phyloP scores from a whole-genome alignment of 2,329 filamentous ascomycete genomes.

The Paecilomyces dactylethromorphus region DNA sequence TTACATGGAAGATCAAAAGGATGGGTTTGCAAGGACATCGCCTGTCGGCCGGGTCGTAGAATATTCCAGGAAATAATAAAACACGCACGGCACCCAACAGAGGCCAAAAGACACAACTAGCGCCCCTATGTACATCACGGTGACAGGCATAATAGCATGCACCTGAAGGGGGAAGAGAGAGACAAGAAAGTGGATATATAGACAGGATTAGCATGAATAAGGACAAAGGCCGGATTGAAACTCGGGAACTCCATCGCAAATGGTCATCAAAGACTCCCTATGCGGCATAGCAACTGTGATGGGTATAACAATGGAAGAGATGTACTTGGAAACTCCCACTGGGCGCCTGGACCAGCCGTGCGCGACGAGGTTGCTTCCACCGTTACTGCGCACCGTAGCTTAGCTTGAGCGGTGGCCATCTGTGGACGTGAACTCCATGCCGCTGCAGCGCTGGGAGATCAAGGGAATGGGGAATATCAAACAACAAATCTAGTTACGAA shows the following conservation, averaged over 20 bases:
- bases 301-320: not conserved
- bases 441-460: not conserved
- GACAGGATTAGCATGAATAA: not conserved
- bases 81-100: not conserved
- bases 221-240: not conserved
- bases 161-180: not conserved
- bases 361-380: not conserved
- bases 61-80: not conserved
- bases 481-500: slow-evolving; percentile 1
- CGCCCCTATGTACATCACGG: not conserved
- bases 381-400: not conserved
- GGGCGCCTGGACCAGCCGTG: not conserved
- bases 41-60: not conserved
- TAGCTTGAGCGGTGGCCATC: not conserved
- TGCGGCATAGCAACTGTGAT: not conserved
- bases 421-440: not conserved
- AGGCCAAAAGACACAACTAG: not conserved
- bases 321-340: not conserved
- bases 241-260: not conserved
- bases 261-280: not conserved
- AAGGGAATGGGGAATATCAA: not conserved
- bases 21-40: not conserved
- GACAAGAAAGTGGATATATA: not conserved
- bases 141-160: not conserved
- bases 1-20: not conserved